Conservation (phyloP, 371 early-diverging fungal genomes). For the Mortierella sp. region DNA sequence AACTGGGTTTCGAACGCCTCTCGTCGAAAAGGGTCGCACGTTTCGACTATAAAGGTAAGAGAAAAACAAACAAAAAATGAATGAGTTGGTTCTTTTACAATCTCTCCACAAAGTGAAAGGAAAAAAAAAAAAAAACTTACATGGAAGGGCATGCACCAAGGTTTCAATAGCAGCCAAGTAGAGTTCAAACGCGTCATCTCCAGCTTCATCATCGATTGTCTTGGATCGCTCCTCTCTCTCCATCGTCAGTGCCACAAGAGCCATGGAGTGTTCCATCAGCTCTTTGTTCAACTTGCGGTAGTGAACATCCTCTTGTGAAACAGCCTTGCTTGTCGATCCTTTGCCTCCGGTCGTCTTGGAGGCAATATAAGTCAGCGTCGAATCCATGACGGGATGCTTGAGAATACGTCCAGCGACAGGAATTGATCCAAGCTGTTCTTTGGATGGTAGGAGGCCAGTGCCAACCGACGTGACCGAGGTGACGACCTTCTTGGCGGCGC, state of each 20-base stretch:
- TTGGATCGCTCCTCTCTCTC: conserved; percentile 54
- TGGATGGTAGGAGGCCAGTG: conserved; percentile 44
- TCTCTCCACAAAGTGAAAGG: neutral
- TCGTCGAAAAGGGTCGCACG: conserved; percentile 56
- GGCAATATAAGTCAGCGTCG: conserved; percentile 50
- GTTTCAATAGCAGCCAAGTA: conserved; percentile 62
- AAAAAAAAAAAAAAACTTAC: conserved; percentile 42
- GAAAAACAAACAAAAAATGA: neutral
- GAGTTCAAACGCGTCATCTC: conserved; percentile 63
- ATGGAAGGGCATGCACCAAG: conserved; percentile 62
- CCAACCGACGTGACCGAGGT: conserved; percentile 48
- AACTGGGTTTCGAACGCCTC: conserved; percentile 56
- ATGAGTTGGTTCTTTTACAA: neutral
- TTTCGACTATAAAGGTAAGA: conserved; percentile 52
- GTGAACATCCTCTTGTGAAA: conserved; percentile 31
- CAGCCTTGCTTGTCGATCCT: conserved; percentile 11
- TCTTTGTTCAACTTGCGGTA: conserved; percentile 55
- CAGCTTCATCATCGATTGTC: conserved; percentile 55
- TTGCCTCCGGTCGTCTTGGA: conserved; percentile 36
- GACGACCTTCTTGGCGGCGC: conserved; percentile 45
- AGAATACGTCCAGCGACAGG: conserved; percentile 54
- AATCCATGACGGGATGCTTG: conserved; percentile 54
- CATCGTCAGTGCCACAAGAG: conserved; percentile 58
- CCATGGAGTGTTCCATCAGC: conserved; percentile 59
- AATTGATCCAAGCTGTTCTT: conserved; percentile 48